Evolutionary conservation across 305 asterid species (phyloP), one percentile per base, ranked within the genome.

Genomic region (Fraxinus latifolia): DNA sequence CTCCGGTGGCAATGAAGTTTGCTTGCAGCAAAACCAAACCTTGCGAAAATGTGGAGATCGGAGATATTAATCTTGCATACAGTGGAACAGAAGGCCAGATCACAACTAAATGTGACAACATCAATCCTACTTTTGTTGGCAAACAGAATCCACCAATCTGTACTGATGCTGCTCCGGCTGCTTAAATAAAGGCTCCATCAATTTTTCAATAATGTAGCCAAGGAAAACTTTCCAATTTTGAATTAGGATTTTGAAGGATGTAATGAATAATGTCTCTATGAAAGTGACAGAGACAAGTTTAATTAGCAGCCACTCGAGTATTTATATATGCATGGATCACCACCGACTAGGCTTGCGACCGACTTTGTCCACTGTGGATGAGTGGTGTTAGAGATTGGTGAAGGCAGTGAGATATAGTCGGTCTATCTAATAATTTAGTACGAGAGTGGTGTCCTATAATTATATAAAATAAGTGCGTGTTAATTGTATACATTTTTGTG

Each of bases 21-120:
- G 0, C 77, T 0, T 92, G 97, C 83, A 90, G 96, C 81, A 29
- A 79, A 0, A 15, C 77, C 3, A 79, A 82, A 36, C 96, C 93
- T 0, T 92, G 96, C 19, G 47, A 81, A 50, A 73, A 74, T 0
- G 86, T 90, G 7, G 84, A 85, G 81, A 50, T 92, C 14, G 85
- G 90, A 1, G 83, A 87, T 65, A 39, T 92, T 19, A 85, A 92
- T 73, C 78, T 92, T 9, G 62, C 15, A 31, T 89, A 84, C 75
- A 74, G 6, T 0, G 93, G 93, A 19, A 34, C 23, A 0, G 58
- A 17, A 0, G 87, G 94, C 60, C 44, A 42, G 0, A 34, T 74
- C 77, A 84, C 77, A 21, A 82, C 91, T 25, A 53, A 60, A 68
- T 89, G 92, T 70, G 23, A 32, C 31, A 89, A 89, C 21, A 74